Evolutionary conservation across 371 early-diverging fungal genomes (phyloP), one percentile per base, ranked within the genome.

Genomic region (Haplosporangium sp.): DNA sequence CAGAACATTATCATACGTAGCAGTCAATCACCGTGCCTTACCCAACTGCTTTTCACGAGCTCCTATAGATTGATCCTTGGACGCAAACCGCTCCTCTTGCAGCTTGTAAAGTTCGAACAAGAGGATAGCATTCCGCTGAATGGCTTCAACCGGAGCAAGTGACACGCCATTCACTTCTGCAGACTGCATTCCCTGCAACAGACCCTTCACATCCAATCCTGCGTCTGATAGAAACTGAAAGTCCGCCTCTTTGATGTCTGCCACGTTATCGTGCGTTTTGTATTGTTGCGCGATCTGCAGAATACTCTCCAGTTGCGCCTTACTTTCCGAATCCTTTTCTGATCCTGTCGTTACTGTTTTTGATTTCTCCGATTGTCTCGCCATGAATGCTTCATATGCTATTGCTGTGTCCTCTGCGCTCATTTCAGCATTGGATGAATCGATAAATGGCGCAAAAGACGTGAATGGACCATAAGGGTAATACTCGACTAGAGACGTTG

Each of bases 81-180:
- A 67, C n/a, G 60, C 64, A 41, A 72, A 79, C 46, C 79, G 67
- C 61, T 79, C 73, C 42, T 79, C 69, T 53, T 79, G 79, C n/a
- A 79, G n/a, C 45, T 50, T 62, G 54, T 79, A 61, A 14, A 79
- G 51, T 23, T 79, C 79, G 23, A 37, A 67, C 29, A 79, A 53
- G 10, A 72, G 47, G 1, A 62, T 64, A 10, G 79, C 79, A 21
- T 79, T 79, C 40, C 53, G 43, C 64, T 79, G 79, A 38, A 79
- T 64, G 3, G 58, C 43, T 40, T 68, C 73, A 53, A 65, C 45
- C 1, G 70, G 70, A 5, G 71, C 53, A 13, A 47, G 59, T 23
- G 55, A 52, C 23, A 59, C 47, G 16, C 40, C 50, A 16, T 45
- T 58, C 12, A 55, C 23, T 37, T 62, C 59, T 10, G 54, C 23